These are phyloP conservation scores for Pythium folliculosum DNA, from an alignment of 352 stramenopile species.

Conservation along the genomic window DNA sequence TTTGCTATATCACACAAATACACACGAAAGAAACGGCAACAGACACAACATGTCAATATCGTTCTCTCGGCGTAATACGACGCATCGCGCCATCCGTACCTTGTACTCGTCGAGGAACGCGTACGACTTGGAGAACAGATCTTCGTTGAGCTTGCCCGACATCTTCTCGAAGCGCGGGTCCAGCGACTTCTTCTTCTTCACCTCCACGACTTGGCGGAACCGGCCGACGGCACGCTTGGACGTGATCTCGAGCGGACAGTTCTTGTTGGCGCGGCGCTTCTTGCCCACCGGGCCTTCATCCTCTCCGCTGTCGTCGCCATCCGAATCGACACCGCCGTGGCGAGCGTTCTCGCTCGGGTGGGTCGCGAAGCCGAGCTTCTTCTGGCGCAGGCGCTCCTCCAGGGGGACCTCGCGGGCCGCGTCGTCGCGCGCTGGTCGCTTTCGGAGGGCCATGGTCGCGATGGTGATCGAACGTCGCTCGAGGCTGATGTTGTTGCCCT, in stretches of 20 bases:
- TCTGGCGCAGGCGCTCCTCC: slow-evolving; percentile 72
- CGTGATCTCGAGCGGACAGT: slow-evolving; percentile 82
- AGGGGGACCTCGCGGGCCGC: slow-evolving; percentile 68
- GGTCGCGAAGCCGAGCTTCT: slow-evolving; percentile 71
- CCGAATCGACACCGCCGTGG: background rate
- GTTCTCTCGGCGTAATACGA: background rate
- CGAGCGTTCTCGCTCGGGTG: slow-evolving; percentile 19
- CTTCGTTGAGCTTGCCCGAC: slow-evolving; percentile 86
- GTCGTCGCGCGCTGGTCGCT: slow-evolving; percentile 12
- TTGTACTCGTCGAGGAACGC: slow-evolving; percentile 90
- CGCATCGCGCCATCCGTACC: slow-evolving; percentile 21
- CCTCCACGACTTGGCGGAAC: slow-evolving; percentile 79
- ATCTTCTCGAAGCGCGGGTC: slow-evolving; percentile 90
- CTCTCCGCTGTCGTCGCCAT: slow-evolving; percentile 22
- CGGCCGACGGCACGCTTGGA: slow-evolving; percentile 83
- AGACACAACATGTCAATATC: background rate
- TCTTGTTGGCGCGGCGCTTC: slow-evolving; percentile 73
- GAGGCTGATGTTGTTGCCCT: slow-evolving; percentile 11
- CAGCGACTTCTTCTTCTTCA: slow-evolving; percentile 67
- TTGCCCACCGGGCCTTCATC: slow-evolving; percentile 22
- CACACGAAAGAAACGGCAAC: too few relatives aligned
- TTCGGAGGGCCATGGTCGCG: slow-evolving; percentile 20
- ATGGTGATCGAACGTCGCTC: background rate
- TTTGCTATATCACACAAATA: slow-evolving; percentile 37
- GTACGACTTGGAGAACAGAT: slow-evolving; percentile 89